phyloP scores from a whole-genome alignment of 306 rosid genomes.

The Lagenaria siceraria region DNA sequence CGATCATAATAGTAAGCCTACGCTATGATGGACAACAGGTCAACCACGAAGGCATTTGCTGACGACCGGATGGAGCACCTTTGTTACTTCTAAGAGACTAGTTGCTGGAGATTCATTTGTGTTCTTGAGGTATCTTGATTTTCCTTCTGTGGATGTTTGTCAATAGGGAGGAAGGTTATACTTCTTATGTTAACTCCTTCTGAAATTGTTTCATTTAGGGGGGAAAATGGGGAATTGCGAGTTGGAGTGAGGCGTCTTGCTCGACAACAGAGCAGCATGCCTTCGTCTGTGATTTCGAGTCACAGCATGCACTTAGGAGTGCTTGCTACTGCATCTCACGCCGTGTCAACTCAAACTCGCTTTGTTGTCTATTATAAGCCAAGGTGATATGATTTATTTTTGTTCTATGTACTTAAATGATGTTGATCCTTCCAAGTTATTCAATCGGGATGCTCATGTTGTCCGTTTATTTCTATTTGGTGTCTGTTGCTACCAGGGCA shows the following conservation, averaged over 20 bases:
- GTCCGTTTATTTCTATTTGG: background rate
- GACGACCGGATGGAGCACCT: slow-evolving; percentile 97
- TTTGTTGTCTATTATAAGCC: slow-evolving; percentile 85
- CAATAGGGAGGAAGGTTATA: too few relatives aligned
- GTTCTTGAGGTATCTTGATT: slow-evolving; percentile 46
- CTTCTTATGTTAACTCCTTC: background rate
- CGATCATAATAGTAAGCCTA: background rate
- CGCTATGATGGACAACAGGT: slow-evolving; percentile 33
- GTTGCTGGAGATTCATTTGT: slow-evolving; percentile 90
- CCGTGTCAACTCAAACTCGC: slow-evolving; percentile 60
- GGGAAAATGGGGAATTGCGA: slow-evolving; percentile 62
- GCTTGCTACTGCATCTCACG: slow-evolving; percentile 97
- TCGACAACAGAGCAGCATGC: slow-evolving; percentile 74
- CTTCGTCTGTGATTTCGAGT: slow-evolving; percentile 85
- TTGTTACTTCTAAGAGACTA: slow-evolving; percentile 86
- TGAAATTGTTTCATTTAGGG: slow-evolving; percentile 27
- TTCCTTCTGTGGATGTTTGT: background rate
- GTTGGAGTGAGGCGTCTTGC: slow-evolving; percentile 88
- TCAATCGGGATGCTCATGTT: background rate
- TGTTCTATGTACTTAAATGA: background rate
- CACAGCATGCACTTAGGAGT: slow-evolving; percentile 97
- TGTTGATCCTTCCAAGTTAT: background rate
- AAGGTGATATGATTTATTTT: slow-evolving; percentile 24
- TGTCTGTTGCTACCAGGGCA: slow-evolving; percentile 24
- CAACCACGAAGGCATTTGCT: slow-evolving; percentile 96